Base-by-base conservation (phyloP, 495 filamentous ascomycete species). In the Friedmanniomyces endolithicus region DNA sequence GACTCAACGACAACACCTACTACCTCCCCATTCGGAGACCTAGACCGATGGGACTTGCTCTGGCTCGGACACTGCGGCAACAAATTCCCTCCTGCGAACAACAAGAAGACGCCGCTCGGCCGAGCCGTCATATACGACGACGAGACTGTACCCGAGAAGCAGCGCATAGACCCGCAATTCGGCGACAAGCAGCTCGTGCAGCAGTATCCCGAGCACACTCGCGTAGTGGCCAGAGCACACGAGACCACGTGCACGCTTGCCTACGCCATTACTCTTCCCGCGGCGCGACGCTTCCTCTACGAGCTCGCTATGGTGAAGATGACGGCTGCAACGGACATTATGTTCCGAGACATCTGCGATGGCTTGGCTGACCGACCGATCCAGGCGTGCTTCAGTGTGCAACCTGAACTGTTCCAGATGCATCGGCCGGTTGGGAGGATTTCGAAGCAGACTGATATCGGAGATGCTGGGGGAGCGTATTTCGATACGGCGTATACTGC, bases 1-100 rank as follows among this genome's bases (percentile, higher is more conserved):
- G 37, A 41, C 4, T 4, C 6, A 8, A n/a, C 34, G 1, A 17
- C 17, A 9, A 24, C 44, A 24, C 48, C 55, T 6, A 16, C 25
- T 11, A 52, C 25, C n/a, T 57, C 55, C 20, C 55, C 55, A 23
- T 57, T 52, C 22, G 55, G 55, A 48, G 48, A 57, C 29, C 3
- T 57, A 3, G 22, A 51, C 14, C n/a, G 31, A 23, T 57, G 55
- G 55, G 55, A 52, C 39, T 6, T 57, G 7, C 27, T 57, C 34
- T 57, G 55, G 55, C 14, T 57, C 19, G 55, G 55, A 9, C 55
- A 57, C 48, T 57, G 55, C 41, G 55, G 55, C 22, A 6, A 6
- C 22, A 24, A 22, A 11, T 52, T 57, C 19, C 39, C 48, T 22
- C 6, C 12, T 16, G 48, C 55, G 24, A 37, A 22, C 12, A 37